Base-by-base conservation (phyloP, 164 flowering plant genomes). In the Hamamelis virginiana region DNA sequence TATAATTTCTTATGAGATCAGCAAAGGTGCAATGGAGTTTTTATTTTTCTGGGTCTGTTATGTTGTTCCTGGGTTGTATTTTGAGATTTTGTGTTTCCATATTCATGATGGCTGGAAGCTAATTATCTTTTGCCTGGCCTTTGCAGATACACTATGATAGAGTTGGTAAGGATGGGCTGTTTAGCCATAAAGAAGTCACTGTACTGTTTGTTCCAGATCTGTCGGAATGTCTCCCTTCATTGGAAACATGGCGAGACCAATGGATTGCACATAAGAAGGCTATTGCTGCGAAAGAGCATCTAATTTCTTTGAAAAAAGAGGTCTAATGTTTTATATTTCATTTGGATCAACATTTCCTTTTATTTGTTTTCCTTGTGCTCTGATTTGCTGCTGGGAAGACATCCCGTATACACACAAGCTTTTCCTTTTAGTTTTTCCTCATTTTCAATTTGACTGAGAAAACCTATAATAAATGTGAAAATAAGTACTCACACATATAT, bases 101-200 rank as follows among this genome's bases (percentile, higher is more conserved):
- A 45, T 50, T 27, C 18, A 45, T 68, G 56, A 13, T 51, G n/a
- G 47, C 45, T 50, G 58, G 43, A 51, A 65, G 16, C 9, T 65
- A 9, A 67, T 43, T 62, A 8, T 8, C 51, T 22, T 43, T 14
- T 43, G 2, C 4, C 8, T 66, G 22, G 18, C 46, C 47, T 26
- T 33, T 79, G 71, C 89, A 96, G 99, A 90, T 96, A 74, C 99
- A 96, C 69, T 96, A 96, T 85, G 90, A 93, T 53, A 82, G 99
- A 89, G 67, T 90, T 77, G 98, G 97, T 64, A 80, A 88, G 78
- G 95, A 93, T 84, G 99, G 99, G 48, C 67, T 89, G 22, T 91
- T 87, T 69, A 96, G 95, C 84, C 95, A 93, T 73, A 93, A 83
- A 70, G 99, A 96, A 80, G 84, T 91, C 48, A 86, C 97, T 62